phyloP scores from a whole-genome alignment of 2,329 filamentous ascomycete genomes.

The Seiridium unicorne region DNA sequence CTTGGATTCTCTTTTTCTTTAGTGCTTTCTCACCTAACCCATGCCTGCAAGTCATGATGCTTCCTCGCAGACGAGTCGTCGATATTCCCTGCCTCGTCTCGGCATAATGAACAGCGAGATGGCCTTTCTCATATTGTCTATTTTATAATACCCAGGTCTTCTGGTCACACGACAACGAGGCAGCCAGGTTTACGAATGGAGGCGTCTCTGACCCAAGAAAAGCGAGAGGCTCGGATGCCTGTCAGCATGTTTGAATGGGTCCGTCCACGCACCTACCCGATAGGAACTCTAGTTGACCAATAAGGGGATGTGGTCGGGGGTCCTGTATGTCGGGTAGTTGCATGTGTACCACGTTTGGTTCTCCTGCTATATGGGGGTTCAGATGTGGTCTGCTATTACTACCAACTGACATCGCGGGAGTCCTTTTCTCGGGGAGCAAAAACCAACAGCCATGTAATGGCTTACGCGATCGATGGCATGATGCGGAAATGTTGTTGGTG shows the following conservation, averaged over 20 bases:
- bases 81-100: neutral
- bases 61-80: neutral
- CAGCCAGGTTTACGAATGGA: neutral
- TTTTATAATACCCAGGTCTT: neutral
- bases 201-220: neutral
- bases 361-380: neutral
- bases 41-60: neutral
- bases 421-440: no score
- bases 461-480: no score
- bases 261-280: neutral
- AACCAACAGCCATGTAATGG: no score
- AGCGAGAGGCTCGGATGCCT: neutral
- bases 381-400: no score
- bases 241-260: neutral
- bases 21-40: neutral
- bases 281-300: neutral
- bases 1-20: no score
- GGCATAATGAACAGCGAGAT: neutral
- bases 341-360: neutral
- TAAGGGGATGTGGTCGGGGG: neutral
- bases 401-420: no score
- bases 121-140: neutral
- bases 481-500: no score
- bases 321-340: neutral
- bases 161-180: neutral